Conservation (phyloP, 306 rosid genomes). For the Glycyrrhiza uralensis region DNA sequence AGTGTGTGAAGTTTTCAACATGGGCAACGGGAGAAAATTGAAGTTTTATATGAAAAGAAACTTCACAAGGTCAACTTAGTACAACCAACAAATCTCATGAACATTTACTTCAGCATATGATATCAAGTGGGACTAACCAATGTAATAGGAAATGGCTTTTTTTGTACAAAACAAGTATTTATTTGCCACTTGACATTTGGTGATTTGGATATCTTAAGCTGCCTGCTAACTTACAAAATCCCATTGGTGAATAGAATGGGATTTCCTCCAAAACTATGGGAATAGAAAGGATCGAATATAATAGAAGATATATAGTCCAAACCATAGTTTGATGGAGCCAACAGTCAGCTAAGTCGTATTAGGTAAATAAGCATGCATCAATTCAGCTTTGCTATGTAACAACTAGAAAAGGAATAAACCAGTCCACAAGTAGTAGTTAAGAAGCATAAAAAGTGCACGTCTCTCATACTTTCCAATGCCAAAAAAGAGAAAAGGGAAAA, state of each 20-base stretch:
- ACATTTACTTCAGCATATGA: slow-evolving; percentile 1
- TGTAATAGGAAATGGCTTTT: not conserved
- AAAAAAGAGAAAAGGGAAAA: slow-evolving; percentile 16
- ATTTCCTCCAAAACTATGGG: not conserved
- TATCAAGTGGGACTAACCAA: not conserved
- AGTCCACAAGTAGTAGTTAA: slow-evolving; percentile 1
- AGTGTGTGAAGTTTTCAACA: not conserved
- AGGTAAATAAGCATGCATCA: not conserved
- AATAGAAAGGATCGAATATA: slow-evolving; percentile 4
- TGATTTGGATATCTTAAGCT: slow-evolving; percentile 11
- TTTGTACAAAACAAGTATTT: not conserved
- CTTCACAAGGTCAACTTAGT: slow-evolving; percentile 13
- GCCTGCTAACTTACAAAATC: not conserved
- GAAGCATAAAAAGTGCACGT: not conserved
- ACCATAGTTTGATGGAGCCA: not conserved
- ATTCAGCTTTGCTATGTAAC: not conserved
- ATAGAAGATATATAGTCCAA: not conserved
- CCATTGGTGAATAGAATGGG: not conserved
- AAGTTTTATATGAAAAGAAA: slow-evolving; percentile 14
- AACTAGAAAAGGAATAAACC: slow-evolving; percentile 9
- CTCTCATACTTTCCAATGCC: slow-evolving; percentile 8
- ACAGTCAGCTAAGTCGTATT: not conserved
- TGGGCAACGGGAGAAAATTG: not conserved
- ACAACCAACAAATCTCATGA: slow-evolving; percentile 17
- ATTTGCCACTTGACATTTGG: slow-evolving; percentile 14